Conservation (phyloP, 352 stramenopile species). For the Lagenidium sp. region DNA sequence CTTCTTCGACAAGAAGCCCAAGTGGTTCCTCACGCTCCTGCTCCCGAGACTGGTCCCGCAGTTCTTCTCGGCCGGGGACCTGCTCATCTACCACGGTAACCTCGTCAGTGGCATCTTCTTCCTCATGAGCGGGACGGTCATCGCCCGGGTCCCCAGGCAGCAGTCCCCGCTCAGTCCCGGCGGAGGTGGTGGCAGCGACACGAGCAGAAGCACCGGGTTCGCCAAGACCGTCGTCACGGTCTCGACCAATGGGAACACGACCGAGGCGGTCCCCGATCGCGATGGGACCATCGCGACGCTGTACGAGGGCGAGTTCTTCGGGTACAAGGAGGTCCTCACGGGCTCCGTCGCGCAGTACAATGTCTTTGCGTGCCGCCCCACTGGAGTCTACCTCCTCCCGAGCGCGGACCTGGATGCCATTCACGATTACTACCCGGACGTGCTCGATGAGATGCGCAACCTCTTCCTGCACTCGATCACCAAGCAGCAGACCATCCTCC, state of each 20-base stretch:
- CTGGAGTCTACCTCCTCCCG: slow-evolving; percentile 52
- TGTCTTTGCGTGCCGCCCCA: slow-evolving; percentile 46
- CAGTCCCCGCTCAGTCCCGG: neutral
- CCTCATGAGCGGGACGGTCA: slow-evolving; percentile 48
- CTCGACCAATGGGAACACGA: slow-evolving; percentile 9
- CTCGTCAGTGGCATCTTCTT: slow-evolving; percentile 71
- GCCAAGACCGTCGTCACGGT: slow-evolving; percentile 1
- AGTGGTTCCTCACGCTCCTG: slow-evolving; percentile 72
- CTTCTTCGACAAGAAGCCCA: slow-evolving; percentile 81
- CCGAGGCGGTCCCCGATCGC: slow-evolving; percentile 18
- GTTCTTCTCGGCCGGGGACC: slow-evolving; percentile 55
- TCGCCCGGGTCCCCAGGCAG: slow-evolving; percentile 29
- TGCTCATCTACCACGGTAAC: slow-evolving; percentile 67
- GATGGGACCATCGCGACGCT: slow-evolving; percentile 50
- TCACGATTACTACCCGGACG: slow-evolving; percentile 34
- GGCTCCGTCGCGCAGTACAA: slow-evolving; percentile 53
- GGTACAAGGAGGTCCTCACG: slow-evolving; percentile 67
- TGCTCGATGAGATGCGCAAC: slow-evolving; percentile 55
- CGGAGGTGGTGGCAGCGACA: neutral
- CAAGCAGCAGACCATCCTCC: slow-evolving; percentile 60
- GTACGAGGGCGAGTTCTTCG: slow-evolving; percentile 70
- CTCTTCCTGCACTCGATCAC: slow-evolving; percentile 71
- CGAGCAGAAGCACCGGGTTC: neutral
- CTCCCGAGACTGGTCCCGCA: slow-evolving; percentile 56
- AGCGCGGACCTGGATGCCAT: slow-evolving; percentile 51